Percentiles rank a stretch among this genome's conserved stretches.
Conservation (phyloP, 306 rosid genomes). For the Rosa persica region DNA sequence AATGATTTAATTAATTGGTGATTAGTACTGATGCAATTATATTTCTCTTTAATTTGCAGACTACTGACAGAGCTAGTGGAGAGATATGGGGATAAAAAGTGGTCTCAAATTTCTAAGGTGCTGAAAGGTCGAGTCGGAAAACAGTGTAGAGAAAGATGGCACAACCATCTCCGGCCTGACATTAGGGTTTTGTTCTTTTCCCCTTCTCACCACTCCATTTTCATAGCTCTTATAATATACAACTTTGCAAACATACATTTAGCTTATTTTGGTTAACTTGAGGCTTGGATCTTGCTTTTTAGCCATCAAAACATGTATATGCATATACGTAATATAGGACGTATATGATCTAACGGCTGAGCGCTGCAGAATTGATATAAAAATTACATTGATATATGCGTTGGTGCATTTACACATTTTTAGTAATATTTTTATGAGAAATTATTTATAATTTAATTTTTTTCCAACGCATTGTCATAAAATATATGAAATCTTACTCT, state of each 20-base stretch:
- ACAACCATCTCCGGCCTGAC: conserved; percentile 70
- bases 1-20: neutral
- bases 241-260: neutral
- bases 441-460: neutral
- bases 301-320: neutral
- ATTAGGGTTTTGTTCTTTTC: conserved; percentile 48
- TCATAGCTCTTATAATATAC: conserved; percentile 2
- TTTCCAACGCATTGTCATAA: neutral
- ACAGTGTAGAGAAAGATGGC: conserved; percentile 86
- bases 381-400: neutral
- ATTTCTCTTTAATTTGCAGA: conserved; percentile 35
- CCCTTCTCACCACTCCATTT: neutral
- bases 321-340: neutral
- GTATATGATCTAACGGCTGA: neutral
- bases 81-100: conserved; percentile 49
- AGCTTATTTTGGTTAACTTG: neutral
- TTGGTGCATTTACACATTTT: neutral
- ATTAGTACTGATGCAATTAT: neutral
- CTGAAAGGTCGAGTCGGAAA: conserved; percentile 59
- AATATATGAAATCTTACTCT: neutral
- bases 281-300: neutral
- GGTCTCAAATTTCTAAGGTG: conserved; percentile 57
- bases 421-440: conserved; percentile 24
- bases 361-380: neutral
- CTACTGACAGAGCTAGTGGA: conserved; percentile 42